Percentiles rank a stretch among this genome's conserved stretches.
Evolutionary conservation across 495 filamentous ascomycete genomes (phyloP).

Genomic region (Immersiella caudata): DNA sequence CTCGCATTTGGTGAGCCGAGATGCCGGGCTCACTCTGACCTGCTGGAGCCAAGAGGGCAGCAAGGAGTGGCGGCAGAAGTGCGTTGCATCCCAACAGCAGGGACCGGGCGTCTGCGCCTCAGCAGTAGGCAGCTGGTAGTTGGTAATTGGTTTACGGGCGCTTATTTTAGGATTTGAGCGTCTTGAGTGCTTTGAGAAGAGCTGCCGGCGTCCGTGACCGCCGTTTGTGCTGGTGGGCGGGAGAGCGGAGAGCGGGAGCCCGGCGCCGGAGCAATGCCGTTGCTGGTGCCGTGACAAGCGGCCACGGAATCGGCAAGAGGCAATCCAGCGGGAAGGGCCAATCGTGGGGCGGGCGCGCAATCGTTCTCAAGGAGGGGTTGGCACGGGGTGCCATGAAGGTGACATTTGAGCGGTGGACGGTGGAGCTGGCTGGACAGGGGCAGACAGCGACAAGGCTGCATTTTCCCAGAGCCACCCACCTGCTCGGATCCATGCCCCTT

Average conservation of each 20-base stretch:
- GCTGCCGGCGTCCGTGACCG: neutral
- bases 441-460: constrained; percentile 24
- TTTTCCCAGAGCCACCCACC: constrained; percentile 16
- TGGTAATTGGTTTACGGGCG: neutral
- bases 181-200: neutral
- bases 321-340: constrained; percentile 10
- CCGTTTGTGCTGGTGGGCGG: neutral
- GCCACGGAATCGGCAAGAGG: neutral
- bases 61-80: neutral
- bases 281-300: constrained; percentile 2
- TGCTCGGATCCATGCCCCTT: constrained; percentile 23
- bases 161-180: neutral
- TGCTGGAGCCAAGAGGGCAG: neutral
- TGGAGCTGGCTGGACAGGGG: constrained; percentile 22
- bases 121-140: too few relatives aligned
- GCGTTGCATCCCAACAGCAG: neutral
- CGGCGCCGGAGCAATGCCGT: constrained; percentile 22
- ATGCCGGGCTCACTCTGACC: neutral
- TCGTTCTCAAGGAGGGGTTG: constrained; percentile 7
- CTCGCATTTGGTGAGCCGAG: constrained; percentile 20
- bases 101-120: neutral
- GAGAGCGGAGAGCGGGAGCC: constrained; percentile 3
- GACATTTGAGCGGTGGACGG: constrained; percentile 19
- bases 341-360: constrained; percentile 6
- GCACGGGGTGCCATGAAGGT: constrained; percentile 21